phyloP scores from a whole-genome alignment of 352 stramenopile genomes.

The Peronospora belbahrii region DNA sequence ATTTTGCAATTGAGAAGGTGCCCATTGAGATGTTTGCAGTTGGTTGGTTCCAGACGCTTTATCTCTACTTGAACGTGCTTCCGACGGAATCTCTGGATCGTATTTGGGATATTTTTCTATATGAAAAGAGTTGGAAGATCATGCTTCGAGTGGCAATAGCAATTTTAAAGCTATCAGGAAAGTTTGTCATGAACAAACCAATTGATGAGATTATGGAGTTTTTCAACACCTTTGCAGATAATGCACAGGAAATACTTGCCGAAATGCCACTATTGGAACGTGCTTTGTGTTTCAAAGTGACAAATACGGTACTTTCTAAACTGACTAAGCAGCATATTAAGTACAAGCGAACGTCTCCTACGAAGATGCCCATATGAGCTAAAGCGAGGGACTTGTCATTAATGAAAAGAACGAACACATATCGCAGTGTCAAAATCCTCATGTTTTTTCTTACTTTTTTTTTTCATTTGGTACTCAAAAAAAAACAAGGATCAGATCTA shows the following conservation, averaged over 20 bases:
- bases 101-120: slow-evolving; percentile 84
- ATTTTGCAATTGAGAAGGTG: slow-evolving; percentile 74
- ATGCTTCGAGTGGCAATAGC: slow-evolving; percentile 63
- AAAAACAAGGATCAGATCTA: too few species aligned
- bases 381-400: neutral
- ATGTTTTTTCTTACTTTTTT: too few species aligned
- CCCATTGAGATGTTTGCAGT: slow-evolving; percentile 85
- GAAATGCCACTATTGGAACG: slow-evolving; percentile 33
- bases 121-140: slow-evolving; percentile 84
- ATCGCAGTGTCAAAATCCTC: too few species aligned
- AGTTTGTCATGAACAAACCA: slow-evolving; percentile 48
- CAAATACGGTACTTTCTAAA: slow-evolving; percentile 65
- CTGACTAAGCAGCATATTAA: slow-evolving; percentile 62
- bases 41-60: slow-evolving; percentile 85
- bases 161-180: slow-evolving; percentile 57
- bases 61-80: slow-evolving; percentile 80
- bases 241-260: slow-evolving; percentile 50
- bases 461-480: too few species aligned
- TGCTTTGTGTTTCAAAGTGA: slow-evolving; percentile 69
- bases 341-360: slow-evolving; percentile 37
- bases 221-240: slow-evolving; percentile 74
- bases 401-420: too few species aligned
- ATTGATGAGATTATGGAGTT: slow-evolving; percentile 85
- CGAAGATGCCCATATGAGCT: slow-evolving; percentile 12
- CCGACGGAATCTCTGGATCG: slow-evolving; percentile 56